Evolutionary conservation across 176 grass and related monocot species (phyloP).

Genomic region (Microstegium vimineum): DNA sequence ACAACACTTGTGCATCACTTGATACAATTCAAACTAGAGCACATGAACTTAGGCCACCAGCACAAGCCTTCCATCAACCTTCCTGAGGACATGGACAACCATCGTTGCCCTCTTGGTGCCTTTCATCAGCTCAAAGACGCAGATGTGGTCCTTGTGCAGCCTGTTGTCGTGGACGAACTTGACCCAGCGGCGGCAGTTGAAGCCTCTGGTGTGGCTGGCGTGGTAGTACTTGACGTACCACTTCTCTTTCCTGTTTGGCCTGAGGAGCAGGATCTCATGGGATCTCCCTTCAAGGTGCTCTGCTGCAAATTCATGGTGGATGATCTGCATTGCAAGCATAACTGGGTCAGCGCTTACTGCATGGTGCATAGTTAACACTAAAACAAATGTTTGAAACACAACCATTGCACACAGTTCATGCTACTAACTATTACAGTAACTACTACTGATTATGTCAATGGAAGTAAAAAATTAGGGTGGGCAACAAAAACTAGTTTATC

Average conservation of each 20-base stretch:
- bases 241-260: conserved; percentile 21
- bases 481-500: neutral
- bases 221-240: conserved; percentile 28
- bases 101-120: neutral
- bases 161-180: conserved; percentile 21
- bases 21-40: neutral
- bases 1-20: neutral
- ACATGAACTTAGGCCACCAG: conserved; percentile 4
- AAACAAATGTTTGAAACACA: neutral
- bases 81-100: conserved; percentile 22
- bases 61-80: neutral
- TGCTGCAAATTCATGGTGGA: conserved; percentile 26
- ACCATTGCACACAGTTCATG: neutral
- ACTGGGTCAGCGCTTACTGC: neutral
- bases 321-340: conserved; percentile 8
- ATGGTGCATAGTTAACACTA: neutral
- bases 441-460: neutral
- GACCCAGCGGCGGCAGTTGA: conserved; percentile 26
- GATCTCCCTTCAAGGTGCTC: conserved; percentile 30
- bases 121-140: conserved; percentile 40
- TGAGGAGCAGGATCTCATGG: conserved; percentile 14
- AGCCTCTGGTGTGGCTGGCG: neutral
- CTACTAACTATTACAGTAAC: too few species aligned
- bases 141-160: conserved; percentile 23
- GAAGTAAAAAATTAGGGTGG: too few species aligned